Percentiles rank a stretch among this genome's conserved stretches.
Evolutionary conservation across 169 alveolate genomes (phyloP).

Genomic region (Pseudocohnilembus persalinus): DNA sequence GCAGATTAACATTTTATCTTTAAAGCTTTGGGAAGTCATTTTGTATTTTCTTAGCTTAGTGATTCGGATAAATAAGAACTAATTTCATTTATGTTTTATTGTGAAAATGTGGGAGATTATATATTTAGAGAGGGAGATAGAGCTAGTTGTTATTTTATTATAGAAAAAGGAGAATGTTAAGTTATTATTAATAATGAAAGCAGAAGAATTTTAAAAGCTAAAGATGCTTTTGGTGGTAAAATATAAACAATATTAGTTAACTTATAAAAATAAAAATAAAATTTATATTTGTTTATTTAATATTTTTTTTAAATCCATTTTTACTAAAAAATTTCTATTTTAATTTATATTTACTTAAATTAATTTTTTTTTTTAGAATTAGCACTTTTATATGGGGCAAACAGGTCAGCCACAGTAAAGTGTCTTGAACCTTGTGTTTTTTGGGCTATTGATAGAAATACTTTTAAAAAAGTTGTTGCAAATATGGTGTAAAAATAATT

Average conservation of each 20-base stretch:
- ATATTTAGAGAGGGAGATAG: conserved; percentile 23
- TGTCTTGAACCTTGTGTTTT: conserved; percentile 67
- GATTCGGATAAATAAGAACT: conserved; percentile 20
- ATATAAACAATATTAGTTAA: too few relatives aligned
- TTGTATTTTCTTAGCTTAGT: conserved; percentile 15
- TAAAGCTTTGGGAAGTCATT: conserved; percentile 21
- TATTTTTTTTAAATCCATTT: too few relatives aligned
- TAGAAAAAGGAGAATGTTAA: conserved; percentile 32
- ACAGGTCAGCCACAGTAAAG: conserved; percentile 80
- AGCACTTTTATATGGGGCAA: conserved; percentile 80
- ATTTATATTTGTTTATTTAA: too few relatives aligned
- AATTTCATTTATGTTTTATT: conserved; percentile 20
- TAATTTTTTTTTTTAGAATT: conserved; percentile 44
- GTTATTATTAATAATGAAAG: conserved; percentile 34
- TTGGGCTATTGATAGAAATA: conserved; percentile 70
- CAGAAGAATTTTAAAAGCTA: conserved; percentile 25
- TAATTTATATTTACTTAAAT: too few relatives aligned
- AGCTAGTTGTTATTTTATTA: conserved; percentile 17
- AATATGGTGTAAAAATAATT: conserved; percentile 14
- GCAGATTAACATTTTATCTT: not conserved
- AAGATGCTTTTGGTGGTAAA: conserved; percentile 37
- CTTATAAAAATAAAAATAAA: too few relatives aligned
- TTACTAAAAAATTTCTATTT: too few relatives aligned
- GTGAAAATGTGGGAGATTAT: conserved; percentile 4
- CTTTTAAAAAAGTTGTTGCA: conserved; percentile 57